Evolutionary conservation across 2,329 filamentous ascomycete species (phyloP), one percentile per base, ranked within the genome.

Genomic region (Fusarium pseudonygamai): DNA sequence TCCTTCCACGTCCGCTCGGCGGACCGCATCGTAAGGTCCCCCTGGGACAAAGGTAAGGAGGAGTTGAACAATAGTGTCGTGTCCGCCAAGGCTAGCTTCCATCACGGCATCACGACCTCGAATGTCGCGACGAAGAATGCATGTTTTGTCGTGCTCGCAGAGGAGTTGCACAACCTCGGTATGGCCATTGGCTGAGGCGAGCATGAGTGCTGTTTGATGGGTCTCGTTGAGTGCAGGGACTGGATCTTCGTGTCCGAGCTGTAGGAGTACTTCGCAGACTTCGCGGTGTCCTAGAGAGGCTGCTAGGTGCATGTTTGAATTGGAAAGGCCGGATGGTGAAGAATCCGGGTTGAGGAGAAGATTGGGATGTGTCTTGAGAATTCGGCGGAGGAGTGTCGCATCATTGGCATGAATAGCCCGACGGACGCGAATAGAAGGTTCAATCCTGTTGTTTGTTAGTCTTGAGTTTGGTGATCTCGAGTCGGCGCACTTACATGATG

Each of bases 271-370:
- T 75, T 89, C 87, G 79, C 90, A 92, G 75, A 96, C 92, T 52
- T 90, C 84, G 13, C 90, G 85, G 79, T 92, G 89, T 59, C 94
- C 94, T 64, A 94, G 86, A 13, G 89, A 89, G 16, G 93, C 93
- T 47, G 94, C 93, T 6, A 97, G 87, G 81, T 97, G 94, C 43
- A 97, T 87, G 72, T 91, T 94, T 6, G 94, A 96, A 84, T 97
- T 96, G 80, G 92, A 93, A 74, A 93, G 91, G 56, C 88, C 89
- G 14, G 82, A 78, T 70, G 91, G 87, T 8, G 90, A 89, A 76
- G 89, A 88, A 81, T 97, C 93, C 6, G 94, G 93, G 79, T 97
- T 97, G 78, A 92, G 91, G 34, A 97, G 86, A 71, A 92, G 89
- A 24, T 84, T 80, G 0, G 92, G 93, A 78, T 96, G 91, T 67